Evolutionary conservation across 2,329 filamentous ascomycete species (phyloP).

Genomic region (Graphium sp.): DNA sequence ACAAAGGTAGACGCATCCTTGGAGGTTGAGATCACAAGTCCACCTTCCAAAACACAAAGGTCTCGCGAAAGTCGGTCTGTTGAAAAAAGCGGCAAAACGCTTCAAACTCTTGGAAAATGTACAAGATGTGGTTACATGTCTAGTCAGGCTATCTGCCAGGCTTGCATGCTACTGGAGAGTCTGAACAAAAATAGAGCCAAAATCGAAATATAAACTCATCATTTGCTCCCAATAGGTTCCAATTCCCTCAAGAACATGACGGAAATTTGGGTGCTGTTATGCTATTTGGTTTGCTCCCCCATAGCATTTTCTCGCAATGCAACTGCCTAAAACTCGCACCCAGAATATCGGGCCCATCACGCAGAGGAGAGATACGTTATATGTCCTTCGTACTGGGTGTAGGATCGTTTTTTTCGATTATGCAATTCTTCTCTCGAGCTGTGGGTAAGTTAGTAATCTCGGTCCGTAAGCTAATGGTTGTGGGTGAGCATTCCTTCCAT

Average conservation of each 20-base stretch:
- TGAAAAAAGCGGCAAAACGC: slow-evolving; percentile 12
- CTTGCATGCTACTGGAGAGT: slow-evolving; percentile 75
- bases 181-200: slow-evolving; percentile 64
- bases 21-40: slow-evolving; percentile 16
- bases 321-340: too few species aligned
- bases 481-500: slow-evolving; percentile 35
- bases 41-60: slow-evolving; percentile 11
- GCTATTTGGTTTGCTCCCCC: too few species aligned
- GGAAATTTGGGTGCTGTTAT: too few species aligned
- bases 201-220: slow-evolving; percentile 31
- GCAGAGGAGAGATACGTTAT: too few species aligned
- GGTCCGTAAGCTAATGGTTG: background rate
- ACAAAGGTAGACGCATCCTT: slow-evolving; percentile 8
- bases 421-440: slow-evolving; percentile 37
- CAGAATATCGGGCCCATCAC: too few species aligned
- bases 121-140: slow-evolving; percentile 88
- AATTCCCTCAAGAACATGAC: slow-evolving; percentile 1
- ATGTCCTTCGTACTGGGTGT: too few species aligned
- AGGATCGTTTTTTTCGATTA: slow-evolving; percentile 11
- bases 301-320: too few species aligned
- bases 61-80: slow-evolving; percentile 10
- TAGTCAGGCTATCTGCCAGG: slow-evolving; percentile 86
- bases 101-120: slow-evolving; percentile 69
- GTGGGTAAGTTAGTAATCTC: slow-evolving; percentile 2
- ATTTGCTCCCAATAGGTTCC: background rate